These are phyloP conservation scores for Calocybe cyanea DNA, from an alignment of 768 basidiomycete genomes.

Conservation along the genomic window DNA sequence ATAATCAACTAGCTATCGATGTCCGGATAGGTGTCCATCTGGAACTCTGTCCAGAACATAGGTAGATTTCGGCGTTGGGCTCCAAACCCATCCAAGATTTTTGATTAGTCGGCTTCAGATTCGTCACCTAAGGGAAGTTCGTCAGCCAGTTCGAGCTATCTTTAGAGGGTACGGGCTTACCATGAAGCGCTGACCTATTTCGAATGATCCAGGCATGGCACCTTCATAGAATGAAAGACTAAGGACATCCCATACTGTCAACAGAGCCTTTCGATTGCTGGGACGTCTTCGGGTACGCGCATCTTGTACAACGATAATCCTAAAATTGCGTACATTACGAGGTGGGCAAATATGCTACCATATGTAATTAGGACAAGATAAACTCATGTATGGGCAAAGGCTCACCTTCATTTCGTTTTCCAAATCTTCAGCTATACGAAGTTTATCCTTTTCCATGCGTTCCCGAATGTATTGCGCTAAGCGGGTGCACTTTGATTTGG, in stretches of 20 bases:
- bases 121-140: constrained; percentile 45
- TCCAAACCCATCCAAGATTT: constrained; percentile 69
- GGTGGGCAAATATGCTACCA: constrained; percentile 59
- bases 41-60: constrained; percentile 64
- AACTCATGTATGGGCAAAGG: constrained; percentile 17
- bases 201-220: constrained; percentile 45
- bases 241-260: constrained; percentile 83
- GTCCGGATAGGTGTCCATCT: constrained; percentile 45
- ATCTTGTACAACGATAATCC: constrained; percentile 68
- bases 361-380: background rate
- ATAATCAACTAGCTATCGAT: constrained; percentile 17
- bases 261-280: constrained; percentile 59
- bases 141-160: constrained; percentile 4
- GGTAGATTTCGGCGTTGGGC: constrained; percentile 61
- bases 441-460: constrained; percentile 44
- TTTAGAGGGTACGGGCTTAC: constrained; percentile 34
- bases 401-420: constrained; percentile 1
- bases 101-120: constrained; percentile 63
- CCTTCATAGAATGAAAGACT: constrained; percentile 49
- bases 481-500: constrained; percentile 54
- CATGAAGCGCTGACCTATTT: constrained; percentile 62
- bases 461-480: constrained; percentile 51
- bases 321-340: constrained; percentile 72
- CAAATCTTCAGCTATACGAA: constrained; percentile 63
- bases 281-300: constrained; percentile 48